Base-by-base conservation (phyloP, 192 early-diverging fungal species). In the Linnemannia schmuckeri region DNA sequence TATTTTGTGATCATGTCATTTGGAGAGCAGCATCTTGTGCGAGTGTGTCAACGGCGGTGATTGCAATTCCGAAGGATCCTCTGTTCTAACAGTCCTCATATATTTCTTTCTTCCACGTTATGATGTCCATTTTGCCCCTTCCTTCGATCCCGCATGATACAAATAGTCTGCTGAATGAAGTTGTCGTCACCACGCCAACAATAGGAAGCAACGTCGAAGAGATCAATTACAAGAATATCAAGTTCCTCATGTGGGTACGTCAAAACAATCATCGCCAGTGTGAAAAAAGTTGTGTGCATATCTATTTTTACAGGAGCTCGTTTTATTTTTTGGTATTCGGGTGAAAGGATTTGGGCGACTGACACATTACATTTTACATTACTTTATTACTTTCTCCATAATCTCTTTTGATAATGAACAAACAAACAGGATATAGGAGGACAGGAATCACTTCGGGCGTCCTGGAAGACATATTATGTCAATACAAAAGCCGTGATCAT, bases 191-290 rank as follows among this genome's bases (percentile, higher is more conserved):
- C 3, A 92, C 94, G 41, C 94, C 94, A 46, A 95, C 94, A 42
- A 94, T 95, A 80, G 94, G 94, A 72, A 92, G 90, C 63, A 95
- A 95, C 74, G 94, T 95, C 17, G 94, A 95, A 78, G 93, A 94
- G 86, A 88, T 95, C 9, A 82, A 87, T 47, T 95, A 94, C 80
- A 93, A 93, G 75, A 94, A 95, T 75, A 92, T 95, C 76, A 94
- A 91, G 82, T 94, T 92, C 70, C 70, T 95, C 35, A 93, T 95
- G 91, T 95, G 94, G 94, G 94, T 84, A 92, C 92, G 93, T 89
- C 30, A n/a, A 30, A 42, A 72, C n/a, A 38, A 7, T 15, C 0
- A 15, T 12, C 2, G 30, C 61, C 1, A 66, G 13, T 33, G 42
- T 49, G 46, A 70, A 24, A 12, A 24, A 37, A 24, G 35, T 41